Conservation (phyloP, 1,284 basidiomycete species). For the Tylopilus orsonianus region DNA sequence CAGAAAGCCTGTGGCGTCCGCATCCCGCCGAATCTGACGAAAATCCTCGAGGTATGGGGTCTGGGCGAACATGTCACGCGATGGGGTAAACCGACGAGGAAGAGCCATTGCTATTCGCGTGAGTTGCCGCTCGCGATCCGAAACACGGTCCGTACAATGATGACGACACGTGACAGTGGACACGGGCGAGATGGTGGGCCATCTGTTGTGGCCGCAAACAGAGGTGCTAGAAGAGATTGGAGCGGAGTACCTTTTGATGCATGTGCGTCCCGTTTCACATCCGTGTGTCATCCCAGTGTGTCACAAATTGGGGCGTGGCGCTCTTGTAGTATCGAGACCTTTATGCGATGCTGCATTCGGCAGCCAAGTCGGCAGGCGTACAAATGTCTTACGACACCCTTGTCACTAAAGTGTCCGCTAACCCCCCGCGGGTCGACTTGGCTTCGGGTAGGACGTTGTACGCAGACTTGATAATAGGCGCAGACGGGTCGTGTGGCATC, state of each 20-base stretch:
- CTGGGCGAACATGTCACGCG: conserved; percentile 39
- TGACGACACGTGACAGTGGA: conserved; percentile 36
- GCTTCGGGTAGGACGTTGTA: conserved; percentile 31
- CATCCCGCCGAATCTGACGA: conserved; percentile 48
- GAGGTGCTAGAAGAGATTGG: conserved; percentile 50
- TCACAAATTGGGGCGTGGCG: conserved; percentile 3
- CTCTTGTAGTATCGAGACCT: conserved; percentile 44
- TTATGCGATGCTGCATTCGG: conserved; percentile 39
- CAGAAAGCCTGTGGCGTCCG: conserved; percentile 41
- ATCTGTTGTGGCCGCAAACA: conserved; percentile 44
- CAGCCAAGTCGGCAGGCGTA: conserved; percentile 40
- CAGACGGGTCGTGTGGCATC: conserved; percentile 34
- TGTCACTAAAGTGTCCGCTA: conserved; percentile 33
- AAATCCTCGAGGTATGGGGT: conserved; percentile 49
- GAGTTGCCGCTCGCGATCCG: conserved; percentile 14
- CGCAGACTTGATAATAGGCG: conserved; percentile 38
- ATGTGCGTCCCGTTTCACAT: conserved; percentile 30
- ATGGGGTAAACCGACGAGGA: conserved; percentile 30
- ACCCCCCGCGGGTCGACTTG: conserved; percentile 31
- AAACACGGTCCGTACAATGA: not conserved
- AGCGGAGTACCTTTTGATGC: conserved; percentile 46
- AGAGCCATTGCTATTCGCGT: conserved; percentile 22
- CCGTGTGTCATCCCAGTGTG: not conserved
- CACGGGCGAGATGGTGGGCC: conserved; percentile 42
- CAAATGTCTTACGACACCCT: conserved; percentile 38